These are phyloP conservation scores for Dictyostelium brefeldianum DNA, from an alignment of 78 protist species.

Conservation along the genomic window DNA sequence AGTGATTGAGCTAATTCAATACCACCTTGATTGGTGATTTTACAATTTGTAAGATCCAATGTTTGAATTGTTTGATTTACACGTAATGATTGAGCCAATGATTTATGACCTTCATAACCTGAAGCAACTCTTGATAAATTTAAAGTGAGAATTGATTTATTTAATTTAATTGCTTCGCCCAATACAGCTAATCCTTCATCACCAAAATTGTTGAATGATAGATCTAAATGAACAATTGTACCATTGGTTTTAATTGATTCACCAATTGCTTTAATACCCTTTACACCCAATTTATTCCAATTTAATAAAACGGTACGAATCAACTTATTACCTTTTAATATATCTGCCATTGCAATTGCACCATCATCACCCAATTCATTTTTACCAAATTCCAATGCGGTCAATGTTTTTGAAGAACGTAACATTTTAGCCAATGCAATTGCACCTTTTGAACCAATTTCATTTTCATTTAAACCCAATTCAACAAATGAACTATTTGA, in stretches of 20 bases:
- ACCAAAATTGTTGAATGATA: constrained; percentile 60
- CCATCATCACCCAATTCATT: constrained; percentile 77
- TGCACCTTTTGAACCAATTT: constrained; percentile 67
- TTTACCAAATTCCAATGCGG: constrained; percentile 49
- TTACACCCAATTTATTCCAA: constrained; percentile 75
- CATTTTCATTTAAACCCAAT: constrained; percentile 60
- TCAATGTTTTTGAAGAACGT: constrained; percentile 4
- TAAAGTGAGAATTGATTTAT: constrained; percentile 3
- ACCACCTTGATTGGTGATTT: constrained; percentile 54
- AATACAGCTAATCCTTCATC: constrained; percentile 44
- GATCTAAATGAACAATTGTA: constrained; percentile 6
- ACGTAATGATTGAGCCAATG: constrained; percentile 33
- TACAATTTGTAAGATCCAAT: constrained; percentile 64
- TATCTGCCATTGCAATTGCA: constrained; percentile 77
- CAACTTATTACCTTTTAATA: constrained; percentile 33
- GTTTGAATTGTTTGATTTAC: neutral
- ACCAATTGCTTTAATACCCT: constrained; percentile 44
- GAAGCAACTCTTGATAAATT: constrained; percentile 61
- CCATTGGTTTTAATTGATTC: constrained; percentile 45
- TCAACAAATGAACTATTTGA: constrained; percentile 32
- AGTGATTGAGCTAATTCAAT: constrained; percentile 43
- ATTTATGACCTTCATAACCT: constrained; percentile 39
- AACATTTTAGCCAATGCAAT: constrained; percentile 64
- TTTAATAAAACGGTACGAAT: constrained; percentile 2
- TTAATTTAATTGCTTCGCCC: constrained; percentile 11